These are phyloP conservation scores for Nakazawaea peltata DNA, from an alignment of 805 yeast genomes.

Conservation along the genomic window DNA sequence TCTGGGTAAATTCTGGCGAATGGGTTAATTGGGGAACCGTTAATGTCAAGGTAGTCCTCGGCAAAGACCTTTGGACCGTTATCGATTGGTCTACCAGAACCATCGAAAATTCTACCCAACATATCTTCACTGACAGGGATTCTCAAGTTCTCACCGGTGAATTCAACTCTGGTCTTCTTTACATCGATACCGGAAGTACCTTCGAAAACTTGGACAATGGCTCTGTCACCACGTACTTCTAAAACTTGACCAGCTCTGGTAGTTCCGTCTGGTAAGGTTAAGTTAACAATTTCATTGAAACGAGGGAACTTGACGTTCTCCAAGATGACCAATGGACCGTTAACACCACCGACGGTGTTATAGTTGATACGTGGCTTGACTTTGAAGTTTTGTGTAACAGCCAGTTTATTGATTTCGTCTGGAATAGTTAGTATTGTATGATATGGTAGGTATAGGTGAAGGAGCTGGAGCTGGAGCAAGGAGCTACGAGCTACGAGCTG, in stretches of 20 bases:
- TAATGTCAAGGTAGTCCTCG: constrained; percentile 96
- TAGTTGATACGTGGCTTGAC: constrained; percentile 87
- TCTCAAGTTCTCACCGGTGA: constrained; percentile 90
- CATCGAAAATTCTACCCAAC: constrained; percentile 97
- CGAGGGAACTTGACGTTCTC: constrained; percentile 85
- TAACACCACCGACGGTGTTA: constrained; percentile 97
- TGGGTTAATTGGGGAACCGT: constrained; percentile 98
- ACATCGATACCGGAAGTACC: constrained; percentile 99
- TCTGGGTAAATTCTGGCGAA: constrained; percentile 98
- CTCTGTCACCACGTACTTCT: constrained; percentile 95
- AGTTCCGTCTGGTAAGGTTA: constrained; percentile 94
- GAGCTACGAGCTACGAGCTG: too few species aligned
- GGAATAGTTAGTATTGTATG: constrained; percentile 3
- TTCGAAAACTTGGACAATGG: constrained; percentile 97
- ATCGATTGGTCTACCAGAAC: constrained; percentile 97
- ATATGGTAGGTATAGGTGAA: too few species aligned
- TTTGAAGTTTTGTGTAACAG: constrained; percentile 86
- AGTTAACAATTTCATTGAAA: constrained; percentile 92
- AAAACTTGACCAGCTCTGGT: constrained; percentile 95
- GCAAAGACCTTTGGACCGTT: constrained; percentile 98
- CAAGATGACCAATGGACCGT: constrained; percentile 93
- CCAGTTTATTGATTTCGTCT: constrained; percentile 80
- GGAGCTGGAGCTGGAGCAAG: too few species aligned
- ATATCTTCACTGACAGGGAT: constrained; percentile 95
- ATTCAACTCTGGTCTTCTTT: constrained; percentile 93